Base-by-base conservation (phyloP, 768 basidiomycete genomes). In the Mycena amicta region DNA sequence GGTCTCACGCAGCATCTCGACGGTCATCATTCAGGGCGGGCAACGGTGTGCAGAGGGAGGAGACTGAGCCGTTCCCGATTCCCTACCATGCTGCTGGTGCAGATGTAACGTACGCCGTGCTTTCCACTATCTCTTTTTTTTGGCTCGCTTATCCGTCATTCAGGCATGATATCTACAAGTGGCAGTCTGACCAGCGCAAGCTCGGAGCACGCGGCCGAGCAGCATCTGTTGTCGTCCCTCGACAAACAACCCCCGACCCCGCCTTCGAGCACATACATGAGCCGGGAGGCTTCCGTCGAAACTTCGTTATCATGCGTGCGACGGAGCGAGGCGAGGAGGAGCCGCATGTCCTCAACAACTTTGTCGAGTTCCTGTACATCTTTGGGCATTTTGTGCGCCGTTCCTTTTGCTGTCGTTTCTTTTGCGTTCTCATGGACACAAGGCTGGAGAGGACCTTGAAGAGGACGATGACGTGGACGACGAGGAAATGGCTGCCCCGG, bases 141-240 rank as follows among this genome's bases (percentile, higher is more conserved):
- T n/a, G n/a, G n/a, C n/a, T n/a, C n/a, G n/a, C n/a, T n/a, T n/a
- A n/a, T n/a, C n/a, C n/a, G n/a, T 45, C 20, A 45, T 56, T n/a
- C 61, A 91, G 90, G 18, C 94, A 96, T 68, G 88, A 88, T 62
- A 90, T 98, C 39, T 98, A 97, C 79, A 98, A 97, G 74, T 98
- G 94, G 90, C 90, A 95, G 61, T 80, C 85, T 16, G 89, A 90
- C 65, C 85, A 87, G 55, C 82, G 80, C 25, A 83, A 87, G 56
- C 80, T 83, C 58, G 79, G 77, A 18, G 77, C 72, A 13, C 84
- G 92, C 40, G 77, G 82, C 18, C 88, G 92, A 37, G 77, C 89
- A n/a, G 80, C 83, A 33, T 93, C 91, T 0, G 91, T 83, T 64
- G 79, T 86, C 12, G 87, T 83, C 2, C 77, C 82, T 2, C 78